These are phyloP conservation scores for Heimioporus sp. DNA, from an alignment of 768 basidiomycete genomes.

Conservation along the genomic window DNA sequence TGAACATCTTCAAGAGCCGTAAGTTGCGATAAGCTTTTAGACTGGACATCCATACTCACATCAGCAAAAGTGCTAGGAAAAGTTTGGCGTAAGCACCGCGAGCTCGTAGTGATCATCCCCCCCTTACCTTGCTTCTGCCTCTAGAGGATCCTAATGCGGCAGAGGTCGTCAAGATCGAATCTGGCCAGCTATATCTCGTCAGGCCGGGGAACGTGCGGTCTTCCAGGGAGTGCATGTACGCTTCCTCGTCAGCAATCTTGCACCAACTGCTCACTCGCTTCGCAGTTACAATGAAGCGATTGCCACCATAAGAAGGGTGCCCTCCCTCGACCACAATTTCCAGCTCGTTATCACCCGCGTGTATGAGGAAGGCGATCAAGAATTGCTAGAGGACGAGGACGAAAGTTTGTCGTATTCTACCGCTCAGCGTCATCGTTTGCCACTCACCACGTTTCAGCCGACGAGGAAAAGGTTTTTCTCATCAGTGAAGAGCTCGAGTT, in stretches of 20 bases:
- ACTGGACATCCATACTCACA: conserved; percentile 19
- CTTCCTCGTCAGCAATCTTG: not conserved
- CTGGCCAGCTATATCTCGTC: conserved; percentile 88
- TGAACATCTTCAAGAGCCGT: conserved; percentile 88
- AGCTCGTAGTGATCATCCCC: conserved; percentile 12
- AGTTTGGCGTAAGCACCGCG: conserved; percentile 85
- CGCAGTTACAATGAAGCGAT: conserved; percentile 92
- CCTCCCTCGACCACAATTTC: conserved; percentile 73
- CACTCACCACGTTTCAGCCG: conserved; percentile 50
- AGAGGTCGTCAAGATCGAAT: conserved; percentile 92
- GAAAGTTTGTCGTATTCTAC: conserved; percentile 54
- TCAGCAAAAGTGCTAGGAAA: conserved; percentile 68
- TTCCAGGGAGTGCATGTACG: conserved; percentile 96
- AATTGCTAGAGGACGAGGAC: conserved; percentile 91
- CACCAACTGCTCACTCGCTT: conserved; percentile 1
- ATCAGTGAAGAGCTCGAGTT: conserved; percentile 91
- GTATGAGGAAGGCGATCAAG: conserved; percentile 96
- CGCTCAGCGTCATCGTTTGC: not conserved
- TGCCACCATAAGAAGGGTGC: conserved; percentile 85
- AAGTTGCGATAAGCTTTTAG: conserved; percentile 32
- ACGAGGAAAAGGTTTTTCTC: conserved; percentile 91
- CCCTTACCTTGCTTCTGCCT: conserved; percentile 23
- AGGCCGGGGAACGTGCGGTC: conserved; percentile 89
- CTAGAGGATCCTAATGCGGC: conserved; percentile 91
- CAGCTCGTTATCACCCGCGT: conserved; percentile 96